Evolutionary conservation across 768 basidiomycete genomes (phyloP).

Genomic region (Lentinus brumalis): DNA sequence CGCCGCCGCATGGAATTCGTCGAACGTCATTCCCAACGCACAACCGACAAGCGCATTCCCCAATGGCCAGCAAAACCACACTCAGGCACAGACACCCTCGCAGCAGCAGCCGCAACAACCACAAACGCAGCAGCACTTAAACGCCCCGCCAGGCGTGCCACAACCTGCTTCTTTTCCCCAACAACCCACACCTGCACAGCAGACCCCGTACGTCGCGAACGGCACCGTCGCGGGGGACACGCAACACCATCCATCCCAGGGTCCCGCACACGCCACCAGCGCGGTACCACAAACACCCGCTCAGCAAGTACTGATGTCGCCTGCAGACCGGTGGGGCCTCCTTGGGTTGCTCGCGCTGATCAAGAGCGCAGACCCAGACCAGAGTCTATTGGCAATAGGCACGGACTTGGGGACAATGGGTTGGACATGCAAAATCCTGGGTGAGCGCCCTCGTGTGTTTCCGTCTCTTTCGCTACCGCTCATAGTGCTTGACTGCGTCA

Average conservation of each 20-base stretch:
- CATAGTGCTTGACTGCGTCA: constrained; percentile 30
- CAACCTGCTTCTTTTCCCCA: constrained; percentile 41
- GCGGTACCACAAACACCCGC: constrained; percentile 79
- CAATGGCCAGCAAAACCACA: constrained; percentile 46
- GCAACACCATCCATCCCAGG: constrained; percentile 33
- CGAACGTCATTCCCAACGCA: constrained; percentile 48
- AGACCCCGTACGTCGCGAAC: constrained; percentile 33
- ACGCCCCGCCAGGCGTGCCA: constrained; percentile 53
- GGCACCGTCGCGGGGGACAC: constrained; percentile 30
- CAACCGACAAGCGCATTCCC: constrained; percentile 32
- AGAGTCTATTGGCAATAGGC: constrained; percentile 80
- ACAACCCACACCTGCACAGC: constrained; percentile 35
- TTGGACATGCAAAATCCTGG: constrained; percentile 84
- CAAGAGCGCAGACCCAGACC: constrained; percentile 83
- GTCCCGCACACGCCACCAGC: constrained; percentile 45
- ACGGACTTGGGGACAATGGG: constrained; percentile 89
- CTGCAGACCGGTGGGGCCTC: constrained; percentile 95
- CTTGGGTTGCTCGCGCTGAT: constrained; percentile 84
- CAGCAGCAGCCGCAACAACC: constrained; percentile 35
- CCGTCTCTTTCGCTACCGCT: not conserved
- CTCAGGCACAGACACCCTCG: constrained; percentile 25
- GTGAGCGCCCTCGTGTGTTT: constrained; percentile 48
- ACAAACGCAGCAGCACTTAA: constrained; percentile 49
- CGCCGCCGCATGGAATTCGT: constrained; percentile 62
- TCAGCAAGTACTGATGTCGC: constrained; percentile 88